A percentile compares a stretch with the other conserved stretches of the same genome.
Conservation (phyloP, 768 basidiomycete species). For the Termitomyces sp. region DNA sequence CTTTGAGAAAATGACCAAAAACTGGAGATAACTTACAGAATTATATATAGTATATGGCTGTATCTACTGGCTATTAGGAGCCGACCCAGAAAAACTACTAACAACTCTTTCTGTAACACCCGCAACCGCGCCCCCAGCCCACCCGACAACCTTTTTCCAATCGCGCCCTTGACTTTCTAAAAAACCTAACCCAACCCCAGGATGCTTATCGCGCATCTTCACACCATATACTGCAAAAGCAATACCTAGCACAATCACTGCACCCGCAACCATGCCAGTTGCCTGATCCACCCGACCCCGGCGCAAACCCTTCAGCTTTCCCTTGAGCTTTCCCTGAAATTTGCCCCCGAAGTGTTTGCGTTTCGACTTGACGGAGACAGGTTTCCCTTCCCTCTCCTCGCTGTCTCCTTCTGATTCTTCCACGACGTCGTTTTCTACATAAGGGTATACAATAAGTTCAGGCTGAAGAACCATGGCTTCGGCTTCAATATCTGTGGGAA, state of each 20-base stretch:
- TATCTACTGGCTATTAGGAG: background rate
- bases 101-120: slow-evolving; percentile 18
- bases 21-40: background rate
- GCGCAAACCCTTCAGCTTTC: slow-evolving; percentile 15
- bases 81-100: slow-evolving; percentile 3
- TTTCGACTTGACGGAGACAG: slow-evolving; percentile 4
- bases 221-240: slow-evolving; percentile 59
- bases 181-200: slow-evolving; percentile 11
- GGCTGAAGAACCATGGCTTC: slow-evolving; percentile 54
- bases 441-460: slow-evolving; percentile 52
- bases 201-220: slow-evolving; percentile 19
- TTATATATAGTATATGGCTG: slow-evolving; percentile 4
- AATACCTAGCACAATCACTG: slow-evolving; percentile 63
- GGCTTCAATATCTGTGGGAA: slow-evolving; percentile 49
- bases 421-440: slow-evolving; percentile 21
- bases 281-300: slow-evolving; percentile 25
- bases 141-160: slow-evolving; percentile 22
- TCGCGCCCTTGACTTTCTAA: slow-evolving; percentile 18
- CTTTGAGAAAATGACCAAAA: too few species aligned
- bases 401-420: slow-evolving; percentile 18
- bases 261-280: slow-evolving; percentile 52
- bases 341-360: slow-evolving; percentile 11
- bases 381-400: slow-evolving; percentile 12
- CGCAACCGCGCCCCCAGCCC: slow-evolving; percentile 22
- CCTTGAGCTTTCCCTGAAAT: slow-evolving; percentile 14